Evolutionary conservation across 495 filamentous ascomycete species (phyloP).

Genomic region (Neurospora sp.): DNA sequence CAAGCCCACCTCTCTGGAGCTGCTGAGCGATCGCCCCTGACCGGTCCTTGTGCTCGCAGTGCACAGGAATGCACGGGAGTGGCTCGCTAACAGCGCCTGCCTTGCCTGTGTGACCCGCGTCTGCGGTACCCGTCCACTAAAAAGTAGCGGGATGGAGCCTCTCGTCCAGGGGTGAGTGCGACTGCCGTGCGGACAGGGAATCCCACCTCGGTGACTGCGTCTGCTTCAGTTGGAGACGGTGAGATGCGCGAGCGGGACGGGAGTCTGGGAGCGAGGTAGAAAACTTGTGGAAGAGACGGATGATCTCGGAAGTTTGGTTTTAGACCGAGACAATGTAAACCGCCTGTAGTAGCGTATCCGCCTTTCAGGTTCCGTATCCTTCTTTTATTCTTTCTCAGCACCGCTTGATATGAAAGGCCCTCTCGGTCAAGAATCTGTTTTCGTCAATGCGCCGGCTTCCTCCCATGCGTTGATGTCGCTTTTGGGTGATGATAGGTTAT

Average conservation of each 20-base stretch:
- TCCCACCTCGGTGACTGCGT: background rate
- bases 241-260: background rate
- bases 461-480: background rate
- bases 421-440: background rate
- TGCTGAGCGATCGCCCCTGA: background rate
- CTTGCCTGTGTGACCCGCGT: background rate
- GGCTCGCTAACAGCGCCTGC: background rate
- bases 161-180: background rate
- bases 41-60: background rate
- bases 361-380: background rate
- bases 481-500: background rate
- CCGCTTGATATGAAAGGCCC: background rate
- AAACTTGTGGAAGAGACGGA: background rate
- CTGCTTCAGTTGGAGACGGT: background rate
- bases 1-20: background rate
- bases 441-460: background rate
- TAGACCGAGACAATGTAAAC: background rate
- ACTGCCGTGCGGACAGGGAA: background rate
- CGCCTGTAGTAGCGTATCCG: background rate
- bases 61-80: background rate
- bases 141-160: background rate
- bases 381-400: background rate
- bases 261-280: background rate
- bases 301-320: background rate
- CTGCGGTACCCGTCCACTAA: background rate